Evolutionary conservation across 1,139 yeast genomes (phyloP).

Genomic region (Geotrichum klebahnii): DNA sequence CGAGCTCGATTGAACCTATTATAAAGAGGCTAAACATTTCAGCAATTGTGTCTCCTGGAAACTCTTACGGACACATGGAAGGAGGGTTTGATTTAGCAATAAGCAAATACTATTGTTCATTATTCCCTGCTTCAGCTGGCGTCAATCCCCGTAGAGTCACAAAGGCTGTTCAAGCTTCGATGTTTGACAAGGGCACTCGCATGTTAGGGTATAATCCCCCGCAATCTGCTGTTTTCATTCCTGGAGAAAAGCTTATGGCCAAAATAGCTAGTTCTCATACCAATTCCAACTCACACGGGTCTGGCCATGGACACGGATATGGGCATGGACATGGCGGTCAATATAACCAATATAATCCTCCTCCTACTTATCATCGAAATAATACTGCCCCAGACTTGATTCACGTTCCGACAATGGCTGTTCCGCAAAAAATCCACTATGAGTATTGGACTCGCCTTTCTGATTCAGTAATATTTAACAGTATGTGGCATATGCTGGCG

Average conservation of each 20-base stretch:
- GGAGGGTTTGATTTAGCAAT: conserved; percentile 52
- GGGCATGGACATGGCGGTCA: no score
- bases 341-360: no score
- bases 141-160: conserved; percentile 26
- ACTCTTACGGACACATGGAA: conserved; percentile 49
- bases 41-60: conserved; percentile 52
- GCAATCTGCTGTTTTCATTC: conserved; percentile 28
- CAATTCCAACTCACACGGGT: no score
- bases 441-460: not conserved
- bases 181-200: conserved; percentile 21
- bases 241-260: not conserved
- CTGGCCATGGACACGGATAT: no score
- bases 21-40: conserved; percentile 23
- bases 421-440: conserved; percentile 21
- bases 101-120: conserved; percentile 39
- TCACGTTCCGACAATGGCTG: conserved; percentile 50
- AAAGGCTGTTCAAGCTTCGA: conserved; percentile 27
- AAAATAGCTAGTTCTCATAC: not conserved
- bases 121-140: conserved; percentile 9
- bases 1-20: conserved; percentile 11
- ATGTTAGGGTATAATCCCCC: conserved; percentile 40
- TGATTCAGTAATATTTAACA: conserved; percentile 42
- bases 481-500: conserved; percentile 45
- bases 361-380: not conserved
- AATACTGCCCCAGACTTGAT: conserved; percentile 36